Evolutionary conservation across 352 stramenopile genomes (phyloP), one percentile per base, ranked within the genome.

Genomic region (Albugo laibachii): DNA sequence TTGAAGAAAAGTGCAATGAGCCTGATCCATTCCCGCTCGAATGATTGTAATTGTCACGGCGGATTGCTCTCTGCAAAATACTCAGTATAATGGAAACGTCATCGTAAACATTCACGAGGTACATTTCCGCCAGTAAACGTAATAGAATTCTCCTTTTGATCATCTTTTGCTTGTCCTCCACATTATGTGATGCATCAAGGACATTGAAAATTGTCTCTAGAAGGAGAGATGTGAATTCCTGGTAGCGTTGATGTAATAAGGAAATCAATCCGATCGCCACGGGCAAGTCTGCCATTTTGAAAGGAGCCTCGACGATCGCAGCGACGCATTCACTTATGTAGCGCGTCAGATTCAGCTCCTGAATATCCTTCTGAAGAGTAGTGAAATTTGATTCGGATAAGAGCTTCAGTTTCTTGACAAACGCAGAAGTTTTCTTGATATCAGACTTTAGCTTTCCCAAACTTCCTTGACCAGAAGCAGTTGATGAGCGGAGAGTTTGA

Each of bases 351-450:
- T 97, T 97, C 35, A 97, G 62, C 48, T 95, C 91, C 13, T 55
- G 52, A 0, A 86, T 69, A 51, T 97, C 84, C 34, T 80, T 83
- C n/a, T 80, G 49, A 24, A 95, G 53, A n/a, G 71, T 59, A 27
- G 80, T 65, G 39, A 71, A 65, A 41, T 68, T 74, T 50, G 56
- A 52, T 48, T 95, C 83, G 18, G 58, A 73, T 36, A 94, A 65
- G 51, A 73, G 54, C 47, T 79, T 79, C 49, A 98, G 80, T 58
- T 97, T 97, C 59, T 98, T 98, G 18, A 97, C 93, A 68, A 98
- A 98, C 34, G 92, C 87, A 27, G 89, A 97, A 47, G 84, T 97
- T 60, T 96, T 96, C 65, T 98, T 98, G 47, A 99, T 86, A 70
- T 99, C 93, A 47, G 83, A 89, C 62, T 98, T 98, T 46, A 98